A percentile compares a stretch with the other conserved stretches of the same genome.
These are phyloP conservation scores for Grosmannia huntii DNA, from an alignment of 2,329 filamentous ascomycete genomes.

Conservation along the genomic window DNA sequence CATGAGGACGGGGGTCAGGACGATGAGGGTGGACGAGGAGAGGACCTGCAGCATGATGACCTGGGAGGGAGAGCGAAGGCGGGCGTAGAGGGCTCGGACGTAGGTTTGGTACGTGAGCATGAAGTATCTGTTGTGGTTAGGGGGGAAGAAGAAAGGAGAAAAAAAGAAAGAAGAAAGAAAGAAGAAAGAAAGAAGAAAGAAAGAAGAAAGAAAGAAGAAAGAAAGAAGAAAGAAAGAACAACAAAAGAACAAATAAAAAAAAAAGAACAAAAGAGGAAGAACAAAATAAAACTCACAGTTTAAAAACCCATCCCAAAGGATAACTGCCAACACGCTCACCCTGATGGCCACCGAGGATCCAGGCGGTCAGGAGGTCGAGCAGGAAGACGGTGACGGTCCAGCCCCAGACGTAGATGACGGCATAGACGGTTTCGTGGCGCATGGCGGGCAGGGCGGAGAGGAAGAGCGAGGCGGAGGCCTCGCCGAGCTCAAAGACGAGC, in stretches of 20 bases:
- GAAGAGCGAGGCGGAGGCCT: conserved; percentile 58
- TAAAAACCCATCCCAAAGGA: conserved; percentile 59
- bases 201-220: no score
- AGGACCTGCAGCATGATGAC: conserved; percentile 54
- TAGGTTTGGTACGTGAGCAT: conserved; percentile 61
- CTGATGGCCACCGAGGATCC: conserved; percentile 52
- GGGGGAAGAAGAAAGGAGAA: not conserved
- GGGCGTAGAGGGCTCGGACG: conserved; percentile 55
- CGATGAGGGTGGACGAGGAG: conserved; percentile 49
- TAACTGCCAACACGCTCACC: conserved; percentile 57
- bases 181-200: no score
- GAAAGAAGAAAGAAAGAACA: no score
- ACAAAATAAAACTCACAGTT: conserved; percentile 37
- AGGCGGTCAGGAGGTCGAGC: conserved; percentile 51
- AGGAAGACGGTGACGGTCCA: conserved; percentile 56
- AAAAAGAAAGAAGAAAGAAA: no score
- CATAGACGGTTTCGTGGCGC: conserved; percentile 48
- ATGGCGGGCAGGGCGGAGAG: conserved; percentile 44
- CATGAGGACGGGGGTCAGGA: conserved; percentile 52
- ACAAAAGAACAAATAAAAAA: no score
- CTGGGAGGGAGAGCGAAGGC: conserved; percentile 50
- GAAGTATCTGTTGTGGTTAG: conserved; percentile 37
- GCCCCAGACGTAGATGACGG: conserved; percentile 56
- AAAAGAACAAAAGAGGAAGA: no score
- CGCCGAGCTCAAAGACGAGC: conserved; percentile 53